phyloP scores from a whole-genome alignment of 805 yeast genomes.

The Wickerhamiella sorbophila region DNA sequence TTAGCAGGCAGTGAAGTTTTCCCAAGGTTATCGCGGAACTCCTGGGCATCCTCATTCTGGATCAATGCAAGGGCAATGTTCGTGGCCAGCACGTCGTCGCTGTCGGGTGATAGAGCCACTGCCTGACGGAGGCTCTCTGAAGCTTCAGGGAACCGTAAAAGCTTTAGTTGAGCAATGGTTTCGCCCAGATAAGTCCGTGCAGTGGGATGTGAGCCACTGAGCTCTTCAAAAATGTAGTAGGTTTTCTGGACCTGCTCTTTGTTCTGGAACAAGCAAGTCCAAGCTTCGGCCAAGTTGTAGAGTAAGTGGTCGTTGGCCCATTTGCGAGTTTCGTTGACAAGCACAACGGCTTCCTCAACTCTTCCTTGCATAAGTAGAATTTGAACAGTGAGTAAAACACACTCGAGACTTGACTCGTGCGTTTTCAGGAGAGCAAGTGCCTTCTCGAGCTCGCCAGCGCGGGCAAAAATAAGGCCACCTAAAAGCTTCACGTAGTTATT shows the following conservation, averaged over 20 bases:
- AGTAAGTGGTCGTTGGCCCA: slow-evolving; percentile 61
- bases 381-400: slow-evolving; percentile 26
- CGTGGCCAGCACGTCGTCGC: slow-evolving; percentile 38
- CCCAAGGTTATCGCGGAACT: slow-evolving; percentile 34
- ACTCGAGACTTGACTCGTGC: slow-evolving; percentile 29
- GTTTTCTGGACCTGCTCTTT: slow-evolving; percentile 28
- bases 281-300: slow-evolving; percentile 66
- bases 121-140: slow-evolving; percentile 36
- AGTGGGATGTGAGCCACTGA: slow-evolving; percentile 22
- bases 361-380: slow-evolving; percentile 30
- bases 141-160: slow-evolving; percentile 73
- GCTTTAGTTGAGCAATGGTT: slow-evolving; percentile 61
- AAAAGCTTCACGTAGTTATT: slow-evolving; percentile 27
- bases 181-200: slow-evolving; percentile 52
- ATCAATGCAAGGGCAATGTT: slow-evolving; percentile 49
- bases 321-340: slow-evolving; percentile 31
- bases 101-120: slow-evolving; percentile 28
- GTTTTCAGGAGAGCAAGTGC: slow-evolving; percentile 30
- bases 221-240: slow-evolving; percentile 49
- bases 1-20: not conserved
- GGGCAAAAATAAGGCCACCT: slow-evolving; percentile 30
- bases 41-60: slow-evolving; percentile 31
- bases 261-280: slow-evolving; percentile 36
- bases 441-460: slow-evolving; percentile 29
- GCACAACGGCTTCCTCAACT: slow-evolving; percentile 33